Evolutionary conservation across 805 yeast species (phyloP).

Genomic region (Yarrowia sp.): DNA sequence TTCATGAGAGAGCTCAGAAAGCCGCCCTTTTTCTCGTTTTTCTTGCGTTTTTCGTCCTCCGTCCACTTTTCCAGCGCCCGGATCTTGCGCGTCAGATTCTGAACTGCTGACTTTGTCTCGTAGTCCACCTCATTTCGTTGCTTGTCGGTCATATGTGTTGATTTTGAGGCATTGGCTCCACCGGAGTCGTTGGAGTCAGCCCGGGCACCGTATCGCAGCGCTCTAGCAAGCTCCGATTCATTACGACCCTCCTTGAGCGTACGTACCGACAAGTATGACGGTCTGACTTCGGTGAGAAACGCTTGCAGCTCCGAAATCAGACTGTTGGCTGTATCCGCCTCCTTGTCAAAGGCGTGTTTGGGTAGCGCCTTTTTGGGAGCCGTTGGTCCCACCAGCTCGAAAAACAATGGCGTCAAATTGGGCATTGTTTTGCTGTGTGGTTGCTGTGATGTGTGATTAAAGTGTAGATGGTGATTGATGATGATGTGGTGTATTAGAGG

Average conservation of each 20-base stretch:
- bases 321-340: background rate
- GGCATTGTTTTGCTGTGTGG: background rate
- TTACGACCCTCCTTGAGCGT: slow-evolving; percentile 20
- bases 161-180: background rate
- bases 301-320: slow-evolving; percentile 29
- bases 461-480: background rate
- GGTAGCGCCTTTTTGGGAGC: background rate
- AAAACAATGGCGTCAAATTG: slow-evolving; percentile 14
- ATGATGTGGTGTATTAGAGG: background rate
- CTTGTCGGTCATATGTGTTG: slow-evolving; percentile 35
- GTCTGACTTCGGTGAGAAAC: slow-evolving; percentile 33
- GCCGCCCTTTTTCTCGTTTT: slow-evolving; percentile 23
- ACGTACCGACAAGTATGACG: slow-evolving; percentile 35
- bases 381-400: slow-evolving; percentile 16
- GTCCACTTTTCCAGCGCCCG: slow-evolving; percentile 33
- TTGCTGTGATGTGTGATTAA: background rate
- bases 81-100: slow-evolving; percentile 36
- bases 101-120: slow-evolving; percentile 39
- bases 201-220: slow-evolving; percentile 6
- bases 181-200: background rate
- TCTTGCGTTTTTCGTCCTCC: slow-evolving; percentile 31
- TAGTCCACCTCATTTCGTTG: slow-evolving; percentile 43
- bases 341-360: slow-evolving; percentile 14
- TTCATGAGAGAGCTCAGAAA: slow-evolving; percentile 29
- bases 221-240: slow-evolving; percentile 21